Conservation (phyloP, 768 basidiomycete genomes). For the Calocybe cyanea region DNA sequence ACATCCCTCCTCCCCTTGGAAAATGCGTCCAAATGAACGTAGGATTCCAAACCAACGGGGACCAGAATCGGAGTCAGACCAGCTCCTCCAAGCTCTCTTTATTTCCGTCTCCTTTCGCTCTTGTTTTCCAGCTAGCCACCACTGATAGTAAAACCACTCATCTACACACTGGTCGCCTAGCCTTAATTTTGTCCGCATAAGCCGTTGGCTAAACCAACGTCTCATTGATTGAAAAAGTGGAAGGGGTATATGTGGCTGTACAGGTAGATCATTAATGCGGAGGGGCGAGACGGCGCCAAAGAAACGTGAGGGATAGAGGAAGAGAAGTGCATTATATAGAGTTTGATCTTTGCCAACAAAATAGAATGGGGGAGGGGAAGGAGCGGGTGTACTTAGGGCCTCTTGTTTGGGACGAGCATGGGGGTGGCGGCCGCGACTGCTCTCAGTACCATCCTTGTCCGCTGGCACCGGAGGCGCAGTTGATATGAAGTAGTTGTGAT, state of each 20-base stretch:
- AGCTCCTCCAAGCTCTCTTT: constrained; percentile 13
- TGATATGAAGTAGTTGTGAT: constrained; percentile 48
- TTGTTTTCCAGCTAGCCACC: constrained; percentile 33
- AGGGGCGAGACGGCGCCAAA: constrained; percentile 30
- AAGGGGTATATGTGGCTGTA: constrained; percentile 1
- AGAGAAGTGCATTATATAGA: constrained; percentile 43
- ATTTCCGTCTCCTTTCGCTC: constrained; percentile 17
- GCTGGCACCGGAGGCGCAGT: too few relatives aligned
- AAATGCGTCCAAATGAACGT: too few relatives aligned
- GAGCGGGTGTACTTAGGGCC: constrained; percentile 16
- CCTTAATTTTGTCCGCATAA: neutral
- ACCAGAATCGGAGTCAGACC: too few relatives aligned
- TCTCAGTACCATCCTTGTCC: too few relatives aligned
- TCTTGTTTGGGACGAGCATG: constrained; percentile 40
- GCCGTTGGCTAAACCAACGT: neutral
- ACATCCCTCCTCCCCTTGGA: constrained; percentile 6
- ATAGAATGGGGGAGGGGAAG: constrained; percentile 11
- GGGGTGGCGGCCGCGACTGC: neutral
- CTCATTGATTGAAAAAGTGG: neutral
- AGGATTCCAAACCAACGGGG: neutral
- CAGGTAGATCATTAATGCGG: constrained; percentile 13
- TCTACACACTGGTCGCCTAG: constrained; percentile 27
- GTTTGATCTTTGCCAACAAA: constrained; percentile 61
- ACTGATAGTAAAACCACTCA: constrained; percentile 50
- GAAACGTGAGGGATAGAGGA: constrained; percentile 43